Evolutionary conservation across 768 basidiomycete genomes (phyloP).

Genomic region (Boletus pseudopeckii): DNA sequence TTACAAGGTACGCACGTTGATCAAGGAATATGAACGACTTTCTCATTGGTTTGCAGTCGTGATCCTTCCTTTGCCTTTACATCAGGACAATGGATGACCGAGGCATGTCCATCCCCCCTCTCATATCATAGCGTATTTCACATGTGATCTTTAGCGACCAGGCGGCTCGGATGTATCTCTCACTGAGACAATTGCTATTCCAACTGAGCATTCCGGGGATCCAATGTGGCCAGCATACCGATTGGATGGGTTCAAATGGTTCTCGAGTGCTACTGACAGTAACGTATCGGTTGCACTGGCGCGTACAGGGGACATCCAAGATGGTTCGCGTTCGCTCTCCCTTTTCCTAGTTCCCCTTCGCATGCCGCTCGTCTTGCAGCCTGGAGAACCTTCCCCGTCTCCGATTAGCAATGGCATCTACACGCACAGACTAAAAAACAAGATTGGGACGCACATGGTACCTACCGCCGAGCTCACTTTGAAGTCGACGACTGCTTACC

Average conservation of each 20-base stretch:
- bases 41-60: constrained; percentile 39
- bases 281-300: constrained; percentile 70
- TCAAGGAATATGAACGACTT: not conserved
- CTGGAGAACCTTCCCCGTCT: constrained; percentile 39
- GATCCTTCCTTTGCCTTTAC: constrained; percentile 62
- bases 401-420: constrained; percentile 61
- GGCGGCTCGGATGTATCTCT: constrained; percentile 75
- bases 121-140: not conserved
- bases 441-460: constrained; percentile 69
- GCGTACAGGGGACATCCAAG: constrained; percentile 54
- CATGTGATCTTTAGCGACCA: constrained; percentile 42
- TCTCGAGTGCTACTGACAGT: constrained; percentile 78
- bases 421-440: constrained; percentile 74
- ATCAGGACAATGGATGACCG: constrained; percentile 85
- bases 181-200: constrained; percentile 61
- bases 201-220: constrained; percentile 31
- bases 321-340: constrained; percentile 65
- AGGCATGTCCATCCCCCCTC: constrained; percentile 36
- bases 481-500: constrained; percentile 55
- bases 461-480: constrained; percentile 76
- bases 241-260: constrained; percentile 78
- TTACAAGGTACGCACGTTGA: constrained; percentile 48
- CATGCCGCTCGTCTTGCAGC: constrained; percentile 46
- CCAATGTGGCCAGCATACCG: constrained; percentile 50
- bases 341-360: constrained; percentile 70